These are phyloP conservation scores for Fusarium anthophilum DNA, from an alignment of 2,329 filamentous ascomycete species.

Conservation along the genomic window DNA sequence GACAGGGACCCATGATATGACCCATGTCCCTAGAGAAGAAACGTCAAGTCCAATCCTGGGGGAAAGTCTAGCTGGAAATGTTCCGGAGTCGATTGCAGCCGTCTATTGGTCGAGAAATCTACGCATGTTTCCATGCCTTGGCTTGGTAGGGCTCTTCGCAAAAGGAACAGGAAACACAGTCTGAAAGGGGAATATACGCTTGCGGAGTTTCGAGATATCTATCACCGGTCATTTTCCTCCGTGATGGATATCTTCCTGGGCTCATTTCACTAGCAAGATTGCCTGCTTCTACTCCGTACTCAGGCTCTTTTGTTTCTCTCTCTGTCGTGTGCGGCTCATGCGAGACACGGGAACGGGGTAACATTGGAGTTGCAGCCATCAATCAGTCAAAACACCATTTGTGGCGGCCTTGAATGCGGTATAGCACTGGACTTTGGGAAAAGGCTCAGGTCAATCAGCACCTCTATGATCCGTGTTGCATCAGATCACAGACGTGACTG, in stretches of 20 bases:
- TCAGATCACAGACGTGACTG: neutral
- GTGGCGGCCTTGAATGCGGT: slow-evolving; percentile 25
- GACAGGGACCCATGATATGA: slow-evolving; percentile 18
- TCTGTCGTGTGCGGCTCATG: slow-evolving; percentile 31
- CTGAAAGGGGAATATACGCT: slow-evolving; percentile 7
- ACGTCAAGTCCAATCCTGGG: slow-evolving; percentile 20
- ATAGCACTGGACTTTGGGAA: slow-evolving; percentile 7
- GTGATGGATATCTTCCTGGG: slow-evolving; percentile 8
- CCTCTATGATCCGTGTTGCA: slow-evolving; percentile 1
- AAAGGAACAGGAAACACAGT: slow-evolving; percentile 9
- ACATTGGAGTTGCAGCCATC: slow-evolving; percentile 27
- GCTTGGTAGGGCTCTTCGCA: neutral
- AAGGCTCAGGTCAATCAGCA: neutral
- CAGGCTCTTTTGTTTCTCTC: neutral
- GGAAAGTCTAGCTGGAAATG: slow-evolving; percentile 18
- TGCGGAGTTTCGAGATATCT: neutral
- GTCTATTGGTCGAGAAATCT: slow-evolving; percentile 11
- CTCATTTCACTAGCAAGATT: slow-evolving; percentile 9
- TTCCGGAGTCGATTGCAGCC: slow-evolving; percentile 3
- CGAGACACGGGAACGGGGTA: slow-evolving; percentile 26
- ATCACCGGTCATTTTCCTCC: neutral
- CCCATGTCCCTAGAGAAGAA: slow-evolving; percentile 23
- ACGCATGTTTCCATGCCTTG: slow-evolving; percentile 8
- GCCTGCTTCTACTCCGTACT: neutral
- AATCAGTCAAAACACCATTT: slow-evolving; percentile 2